Percentiles rank a stretch among this genome's conserved stretches.
These are phyloP conservation scores for Apocynum venetum DNA, from an alignment of 257 asterid genomes.

Conservation along the genomic window DNA sequence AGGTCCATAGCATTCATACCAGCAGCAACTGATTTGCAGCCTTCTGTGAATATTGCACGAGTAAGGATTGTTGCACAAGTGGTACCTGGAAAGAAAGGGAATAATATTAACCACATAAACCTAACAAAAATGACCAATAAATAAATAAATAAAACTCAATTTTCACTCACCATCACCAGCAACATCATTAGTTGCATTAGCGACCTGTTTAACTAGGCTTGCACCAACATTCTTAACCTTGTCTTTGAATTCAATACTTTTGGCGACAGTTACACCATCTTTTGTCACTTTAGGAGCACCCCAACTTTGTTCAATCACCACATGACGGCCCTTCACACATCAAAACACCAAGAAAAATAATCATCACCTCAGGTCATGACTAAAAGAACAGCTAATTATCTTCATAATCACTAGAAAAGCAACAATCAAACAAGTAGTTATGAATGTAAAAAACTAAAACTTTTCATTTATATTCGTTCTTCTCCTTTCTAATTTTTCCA, in stretches of 20 bases:
- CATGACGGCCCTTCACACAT: constrained; percentile 72
- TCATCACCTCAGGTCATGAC: not conserved
- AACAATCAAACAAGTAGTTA: not conserved
- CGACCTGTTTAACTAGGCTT: constrained; percentile 95
- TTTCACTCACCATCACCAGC: constrained; percentile 91
- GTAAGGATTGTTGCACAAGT: constrained; percentile 97
- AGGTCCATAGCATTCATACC: constrained; percentile 99
- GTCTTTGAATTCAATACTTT: constrained; percentile 92
- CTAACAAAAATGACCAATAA: not conserved
- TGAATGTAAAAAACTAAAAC: not conserved
- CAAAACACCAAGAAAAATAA: constrained; percentile 8
- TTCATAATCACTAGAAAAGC: not conserved
- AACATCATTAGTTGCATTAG: constrained; percentile 94
- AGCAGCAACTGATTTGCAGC: constrained; percentile 99
- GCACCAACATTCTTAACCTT: constrained; percentile 88
- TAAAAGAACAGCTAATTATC: not conserved
- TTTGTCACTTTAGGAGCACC: constrained; percentile 99
- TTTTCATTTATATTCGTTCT: not conserved
- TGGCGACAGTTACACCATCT: constrained; percentile 98
- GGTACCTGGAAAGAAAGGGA: constrained; percentile 48
- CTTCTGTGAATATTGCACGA: constrained; percentile 87
- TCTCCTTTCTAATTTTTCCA: not conserved
- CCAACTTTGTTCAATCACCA: constrained; percentile 98
- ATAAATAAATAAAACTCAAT: not conserved
- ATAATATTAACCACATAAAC: not conserved